Evolutionary conservation across 2,329 filamentous ascomycete genomes (phyloP).

Genomic region (Orbilia quercus): DNA sequence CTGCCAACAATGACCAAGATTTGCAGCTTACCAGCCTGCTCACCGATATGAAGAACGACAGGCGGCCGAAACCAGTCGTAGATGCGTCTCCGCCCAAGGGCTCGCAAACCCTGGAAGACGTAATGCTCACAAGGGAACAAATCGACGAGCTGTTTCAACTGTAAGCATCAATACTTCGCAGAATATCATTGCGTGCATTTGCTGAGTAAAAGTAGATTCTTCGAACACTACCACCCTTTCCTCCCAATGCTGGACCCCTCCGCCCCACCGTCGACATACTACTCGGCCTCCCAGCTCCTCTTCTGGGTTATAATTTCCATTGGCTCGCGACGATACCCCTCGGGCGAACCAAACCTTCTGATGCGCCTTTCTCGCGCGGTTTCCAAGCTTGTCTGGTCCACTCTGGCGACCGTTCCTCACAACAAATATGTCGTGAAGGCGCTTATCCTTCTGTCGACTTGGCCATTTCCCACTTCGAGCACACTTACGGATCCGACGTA

Average conservation of each 20-base stretch:
- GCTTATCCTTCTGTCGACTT: slow-evolving; percentile 80
- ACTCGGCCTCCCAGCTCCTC: slow-evolving; percentile 79
- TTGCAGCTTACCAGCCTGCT: slow-evolving; percentile 45
- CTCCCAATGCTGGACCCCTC: slow-evolving; percentile 77
- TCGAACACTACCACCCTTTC: slow-evolving; percentile 79
- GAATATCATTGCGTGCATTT: background rate
- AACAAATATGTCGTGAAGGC: slow-evolving; percentile 85
- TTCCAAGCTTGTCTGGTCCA: slow-evolving; percentile 79
- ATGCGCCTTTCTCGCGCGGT: slow-evolving; percentile 74
- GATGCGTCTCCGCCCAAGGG: slow-evolving; percentile 63
- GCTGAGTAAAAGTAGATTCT: slow-evolving; percentile 66
- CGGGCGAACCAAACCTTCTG: slow-evolving; percentile 72
- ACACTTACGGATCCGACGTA: slow-evolving; percentile 84
- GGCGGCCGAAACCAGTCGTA: slow-evolving; percentile 58
- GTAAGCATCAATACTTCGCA: slow-evolving; percentile 28
- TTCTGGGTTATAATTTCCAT: slow-evolving; percentile 87
- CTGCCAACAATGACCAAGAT: slow-evolving; percentile 39
- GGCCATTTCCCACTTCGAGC: slow-evolving; percentile 84
- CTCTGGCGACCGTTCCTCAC: slow-evolving; percentile 79
- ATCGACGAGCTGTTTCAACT: slow-evolving; percentile 76
- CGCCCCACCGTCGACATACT: slow-evolving; percentile 77
- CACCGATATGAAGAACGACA: slow-evolving; percentile 54
- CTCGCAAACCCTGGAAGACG: slow-evolving; percentile 72
- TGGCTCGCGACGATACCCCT: slow-evolving; percentile 76
- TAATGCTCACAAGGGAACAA: slow-evolving; percentile 73